Base-by-base conservation (phyloP, 2,329 filamentous ascomycete genomes). In the Triangularia verruculosa region DNA sequence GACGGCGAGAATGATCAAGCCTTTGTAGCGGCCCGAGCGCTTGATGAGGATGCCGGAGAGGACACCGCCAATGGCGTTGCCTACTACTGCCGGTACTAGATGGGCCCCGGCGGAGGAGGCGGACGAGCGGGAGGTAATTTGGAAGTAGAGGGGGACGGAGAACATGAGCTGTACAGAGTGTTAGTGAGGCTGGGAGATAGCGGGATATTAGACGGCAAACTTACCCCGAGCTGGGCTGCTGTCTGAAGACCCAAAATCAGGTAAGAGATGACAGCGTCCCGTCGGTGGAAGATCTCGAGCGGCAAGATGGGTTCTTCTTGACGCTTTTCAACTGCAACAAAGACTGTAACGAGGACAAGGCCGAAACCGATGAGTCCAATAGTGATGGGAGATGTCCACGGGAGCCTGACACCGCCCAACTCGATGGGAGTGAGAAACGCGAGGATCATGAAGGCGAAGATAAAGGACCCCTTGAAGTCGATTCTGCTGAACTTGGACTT, bases 81-180 rank as follows among this genome's bases (percentile, higher is more conserved):
- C 89, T 0, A 84, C 74, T 0, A 92, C 87, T 0, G 89, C 86
- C 0, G 89, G 89, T 47, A 91, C 80, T 0, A 92, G 77, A 68
- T 90, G 86, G 0, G 83, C 74, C 0, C 83, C 83, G 0, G 88
- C 86, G 1, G 78, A 75, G 0, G 87, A 86, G 53, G 83, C 86
- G 0, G 84, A 86, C 2, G 81, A 82, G 0, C 79, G 76, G 4
- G 82, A 76, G 0, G 87, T 88, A 0, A 89, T 82, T 63, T 89
- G 86, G 67, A 91, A 92, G 74, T 91, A 91, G 0, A 91, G 74
- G 0, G 89, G 89, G 0, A 91, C 82, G 0, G 83, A 82, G 61
- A 86, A 88, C 83, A 90, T 87, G 71, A 87, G 78, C 75, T 80
- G 64, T 52, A n/a, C 24, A 64, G 15, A 13, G 34, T 30, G 34